These are phyloP conservation scores for Jamesozyma spencerorum DNA, from an alignment of 805 yeast genomes.

Conservation along the genomic window DNA sequence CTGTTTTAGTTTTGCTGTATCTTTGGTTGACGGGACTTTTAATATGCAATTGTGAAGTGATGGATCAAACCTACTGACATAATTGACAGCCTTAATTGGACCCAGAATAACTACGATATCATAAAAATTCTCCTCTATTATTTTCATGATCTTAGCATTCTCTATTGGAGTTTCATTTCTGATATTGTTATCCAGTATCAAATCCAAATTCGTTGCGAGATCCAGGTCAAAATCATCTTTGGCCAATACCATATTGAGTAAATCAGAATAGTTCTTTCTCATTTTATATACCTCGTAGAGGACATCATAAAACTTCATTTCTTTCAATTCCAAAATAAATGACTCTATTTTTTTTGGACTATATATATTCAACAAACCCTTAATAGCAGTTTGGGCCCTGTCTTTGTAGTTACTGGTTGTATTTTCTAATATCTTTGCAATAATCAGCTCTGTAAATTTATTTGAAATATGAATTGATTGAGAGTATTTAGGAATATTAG, in stretches of 20 bases:
- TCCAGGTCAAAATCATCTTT: neutral
- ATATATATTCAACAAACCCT: constrained; percentile 57
- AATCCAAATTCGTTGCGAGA: neutral
- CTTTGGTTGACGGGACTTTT: constrained; percentile 1
- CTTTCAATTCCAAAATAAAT: constrained; percentile 28
- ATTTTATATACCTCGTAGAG: constrained; percentile 19
- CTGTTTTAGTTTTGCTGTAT: constrained; percentile 2
- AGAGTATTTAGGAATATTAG: constrained; percentile 74
- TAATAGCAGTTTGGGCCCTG: constrained; percentile 52
- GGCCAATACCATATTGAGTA: constrained; percentile 4
- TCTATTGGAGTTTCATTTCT: constrained; percentile 3
- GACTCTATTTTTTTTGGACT: constrained; percentile 46
- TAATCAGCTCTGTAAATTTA: constrained; percentile 39
- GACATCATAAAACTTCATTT: constrained; percentile 16
- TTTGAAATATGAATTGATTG: constrained; percentile 75
- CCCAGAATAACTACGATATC: constrained; percentile 6
- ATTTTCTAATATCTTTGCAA: constrained; percentile 36
- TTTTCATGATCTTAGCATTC: constrained; percentile 1
- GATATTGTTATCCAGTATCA: neutral
- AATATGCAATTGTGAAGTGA: constrained; percentile 15
- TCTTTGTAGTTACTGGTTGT: neutral
- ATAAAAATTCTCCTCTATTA: constrained; percentile 13
- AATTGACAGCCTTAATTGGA: constrained; percentile 4
- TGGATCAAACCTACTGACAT: constrained; percentile 11
- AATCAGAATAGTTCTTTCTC: constrained; percentile 8